A percentile compares a stretch with the other conserved stretches of the same genome.
Conservation (phyloP, 352 stramenopile genomes). For the Pseudoperonospora humuli region DNA sequence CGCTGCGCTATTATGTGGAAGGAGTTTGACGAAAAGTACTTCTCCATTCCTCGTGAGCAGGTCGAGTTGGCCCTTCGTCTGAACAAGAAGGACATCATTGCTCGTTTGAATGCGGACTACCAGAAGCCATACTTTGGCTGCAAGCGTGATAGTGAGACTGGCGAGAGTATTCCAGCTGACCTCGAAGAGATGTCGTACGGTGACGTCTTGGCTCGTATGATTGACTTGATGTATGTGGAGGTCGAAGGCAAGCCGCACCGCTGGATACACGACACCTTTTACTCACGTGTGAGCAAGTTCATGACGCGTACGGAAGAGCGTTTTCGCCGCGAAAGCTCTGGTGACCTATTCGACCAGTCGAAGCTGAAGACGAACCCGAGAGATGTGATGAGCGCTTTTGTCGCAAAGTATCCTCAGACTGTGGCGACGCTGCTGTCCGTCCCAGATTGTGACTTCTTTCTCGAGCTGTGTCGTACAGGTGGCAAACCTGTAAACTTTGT, state of each 20-base stretch:
- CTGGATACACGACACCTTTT: conserved; percentile 72
- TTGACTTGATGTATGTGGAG: conserved; percentile 75
- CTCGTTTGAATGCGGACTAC: conserved; percentile 77
- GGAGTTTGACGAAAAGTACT: conserved; percentile 85
- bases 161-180: conserved; percentile 34
- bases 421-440: conserved; percentile 57
- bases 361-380: conserved; percentile 37
- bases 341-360: conserved; percentile 34
- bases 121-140: conserved; percentile 87
- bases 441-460: conserved; percentile 75
- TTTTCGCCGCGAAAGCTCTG: conserved; percentile 35
- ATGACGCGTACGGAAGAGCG: conserved; percentile 58
- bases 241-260: conserved; percentile 39
- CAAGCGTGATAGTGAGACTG: conserved; percentile 34
- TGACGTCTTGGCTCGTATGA: conserved; percentile 65
- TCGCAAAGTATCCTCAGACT: conserved; percentile 41
- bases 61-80: conserved; percentile 52
- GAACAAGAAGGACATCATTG: conserved; percentile 74
- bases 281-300: conserved; percentile 65
- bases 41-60: conserved; percentile 63
- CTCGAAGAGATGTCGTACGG: conserved; percentile 84
- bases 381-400: conserved; percentile 36
- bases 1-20: conserved; percentile 69
- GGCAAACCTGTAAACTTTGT: conserved; percentile 87
- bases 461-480: conserved; percentile 68